Base-by-base conservation (phyloP, 306 rosid species). In the Trifolium pratense region DNA sequence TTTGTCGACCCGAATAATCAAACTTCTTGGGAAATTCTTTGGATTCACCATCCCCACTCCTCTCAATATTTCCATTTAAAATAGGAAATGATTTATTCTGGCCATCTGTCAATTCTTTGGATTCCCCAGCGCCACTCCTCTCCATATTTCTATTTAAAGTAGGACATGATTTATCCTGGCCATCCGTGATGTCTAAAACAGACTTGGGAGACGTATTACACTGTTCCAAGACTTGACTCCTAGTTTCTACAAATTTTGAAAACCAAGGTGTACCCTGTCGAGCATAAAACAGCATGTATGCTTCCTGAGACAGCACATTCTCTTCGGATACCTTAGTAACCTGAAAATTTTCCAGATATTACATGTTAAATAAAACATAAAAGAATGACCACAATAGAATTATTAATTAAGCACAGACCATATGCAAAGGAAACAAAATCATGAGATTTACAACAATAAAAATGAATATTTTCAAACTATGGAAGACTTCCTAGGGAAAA, bases 231-330 rank as follows among this genome's bases (percentile, higher is more conserved):
- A 51, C 72, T 4, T 75, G 77, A 18, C 32, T 75, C 37, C 17
- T 58, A 64, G 46, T 63, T 55, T 81, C 87, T 63, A 76, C 75
- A 25, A 87, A 66, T 56, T 78, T 86, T 5, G 86, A 87, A 66
- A 86, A 48, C 99, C 99, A 94, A 1, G 93, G 88, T 66, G 96
- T 94, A 11, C 90, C 93, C 80, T 86, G 80, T 80, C 51, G 86
- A 13, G 90, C 90, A 83, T 94, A 94, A 36, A 91, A 89, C 53
- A 94, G 79, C 71, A 94, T 91, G 81, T 94, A 94, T 11, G 96
- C 99, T 75, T 87, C 84, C 68, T 85, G 89, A 68, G 97, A 88
- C 65, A 84, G 84, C 58, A 89, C 97, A 49, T 18, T 75, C 10
- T 86, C 91, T 66, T 58, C 89, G 0, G 21, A 57, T 9, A 91